Evolutionary conservation across 805 yeast species (phyloP).

Genomic region (Candida quercuum): DNA sequence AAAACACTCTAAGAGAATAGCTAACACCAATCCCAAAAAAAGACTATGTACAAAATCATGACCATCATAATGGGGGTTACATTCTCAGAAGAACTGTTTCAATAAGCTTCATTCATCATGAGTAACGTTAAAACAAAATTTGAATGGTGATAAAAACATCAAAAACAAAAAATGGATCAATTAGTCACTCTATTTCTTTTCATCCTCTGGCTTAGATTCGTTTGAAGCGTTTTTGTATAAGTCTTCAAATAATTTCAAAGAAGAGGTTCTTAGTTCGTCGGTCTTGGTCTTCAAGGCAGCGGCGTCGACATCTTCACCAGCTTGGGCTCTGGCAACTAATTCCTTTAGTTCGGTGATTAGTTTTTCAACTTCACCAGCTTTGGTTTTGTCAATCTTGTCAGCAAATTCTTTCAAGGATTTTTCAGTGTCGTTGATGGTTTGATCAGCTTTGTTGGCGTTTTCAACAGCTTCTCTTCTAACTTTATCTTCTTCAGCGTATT

Average conservation of each 20-base stretch:
- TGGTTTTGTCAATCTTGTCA: conserved; percentile 52
- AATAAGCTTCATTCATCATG: conserved; percentile 1
- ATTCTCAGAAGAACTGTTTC: not conserved
- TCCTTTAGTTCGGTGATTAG: conserved; percentile 54
- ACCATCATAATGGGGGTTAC: not conserved
- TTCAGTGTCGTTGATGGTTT: conserved; percentile 80
- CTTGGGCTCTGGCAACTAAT: conserved; percentile 64
- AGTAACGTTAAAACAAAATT: conserved; percentile 1
- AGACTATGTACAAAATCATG: conserved; percentile 3
- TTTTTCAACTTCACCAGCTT: conserved; percentile 43
- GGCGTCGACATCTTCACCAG: conserved; percentile 52
- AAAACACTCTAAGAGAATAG: not conserved
- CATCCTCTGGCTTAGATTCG: conserved; percentile 24
- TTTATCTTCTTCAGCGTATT: conserved; percentile 52
- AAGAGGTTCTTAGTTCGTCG: conserved; percentile 72
- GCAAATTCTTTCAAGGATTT: conserved; percentile 74
- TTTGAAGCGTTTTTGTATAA: conserved; percentile 23
- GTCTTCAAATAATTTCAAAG: conserved; percentile 70
- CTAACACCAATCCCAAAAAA: not conserved
- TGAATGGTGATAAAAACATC: not conserved
- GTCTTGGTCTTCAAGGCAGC: conserved; percentile 72
- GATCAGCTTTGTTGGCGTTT: conserved; percentile 79
- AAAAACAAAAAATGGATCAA: not conserved
- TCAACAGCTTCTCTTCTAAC: conserved; percentile 58
- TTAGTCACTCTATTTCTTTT: conserved; percentile 14